A percentile compares a stretch with the other conserved stretches of the same genome.
Evolutionary conservation across 345 rosid species (phyloP).

Genomic region (Citrus mangshanensis): DNA sequence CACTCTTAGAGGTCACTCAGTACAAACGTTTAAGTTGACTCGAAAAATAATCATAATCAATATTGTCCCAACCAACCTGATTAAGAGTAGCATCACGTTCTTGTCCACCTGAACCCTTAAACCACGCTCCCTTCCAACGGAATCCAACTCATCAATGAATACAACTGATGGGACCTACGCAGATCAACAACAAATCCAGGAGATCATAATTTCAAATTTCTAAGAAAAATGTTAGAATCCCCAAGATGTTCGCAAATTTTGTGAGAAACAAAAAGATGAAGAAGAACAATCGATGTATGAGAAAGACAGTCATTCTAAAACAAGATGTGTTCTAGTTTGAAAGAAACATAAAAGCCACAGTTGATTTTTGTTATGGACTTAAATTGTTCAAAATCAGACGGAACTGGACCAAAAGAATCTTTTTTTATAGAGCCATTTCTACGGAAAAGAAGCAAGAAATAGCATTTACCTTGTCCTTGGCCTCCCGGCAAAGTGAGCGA

Average conservation of each 20-base stretch:
- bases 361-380: not conserved
- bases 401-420: not conserved
- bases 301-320: not conserved
- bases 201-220: not conserved
- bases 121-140: constrained; percentile 96
- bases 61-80: constrained; percentile 51
- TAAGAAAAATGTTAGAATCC: not conserved
- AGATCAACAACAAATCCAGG: constrained; percentile 4
- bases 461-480: constrained; percentile 63
- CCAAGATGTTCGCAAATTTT: not conserved
- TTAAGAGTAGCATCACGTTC: constrained; percentile 97
- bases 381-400: not conserved
- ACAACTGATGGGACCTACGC: constrained; percentile 82
- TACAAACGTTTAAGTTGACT: not conserved
- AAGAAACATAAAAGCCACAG: not conserved
- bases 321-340: not conserved
- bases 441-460: constrained; percentile 10
- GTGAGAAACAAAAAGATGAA: not conserved
- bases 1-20: not conserved
- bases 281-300: not conserved
- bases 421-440: not conserved
- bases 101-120: constrained; percentile 96
- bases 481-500: constrained; percentile 87
- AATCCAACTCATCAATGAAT: constrained; percentile 91
- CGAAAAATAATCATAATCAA: no score